Base-by-base conservation (phyloP, 371 early-diverging fungal genomes). In the Capniomyces stellatus region DNA sequence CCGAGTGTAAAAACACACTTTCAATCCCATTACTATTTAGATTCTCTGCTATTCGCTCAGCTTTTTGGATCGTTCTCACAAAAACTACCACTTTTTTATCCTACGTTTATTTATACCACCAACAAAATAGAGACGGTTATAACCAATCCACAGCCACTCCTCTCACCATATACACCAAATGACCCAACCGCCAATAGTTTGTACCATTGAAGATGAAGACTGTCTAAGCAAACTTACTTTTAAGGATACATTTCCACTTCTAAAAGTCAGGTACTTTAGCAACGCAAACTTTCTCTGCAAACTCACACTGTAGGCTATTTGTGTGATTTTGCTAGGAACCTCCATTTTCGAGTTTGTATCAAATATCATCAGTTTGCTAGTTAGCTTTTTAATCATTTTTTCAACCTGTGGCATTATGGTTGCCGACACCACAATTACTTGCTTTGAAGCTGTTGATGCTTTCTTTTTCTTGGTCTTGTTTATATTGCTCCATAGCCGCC, bases 211-310 rank as follows among this genome's bases (percentile, higher is more conserved):
- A n/a, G n/a, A n/a, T n/a, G n/a, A n/a, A n/a, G n/a, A n/a, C n/a
- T n/a, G n/a, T n/a, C n/a, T n/a, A n/a, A n/a, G n/a, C n/a, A n/a
- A n/a, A n/a, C n/a, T n/a, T n/a, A n/a, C n/a, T 40, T 46, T 40
- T 19, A 56, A 31, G 1, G 57, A 56, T 1, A 56, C 57, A 19
- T 56, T 56, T 1, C 57, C 57, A 15, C 46, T 27, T 42, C 57
- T 29, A 21, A 19, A 28, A 18, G 51, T 15, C 12, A 56, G 51
- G 25, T 56, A 51, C 21, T 52, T 41, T 10, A 56, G 31, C 3
- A 56, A 41, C 23, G 51, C 19, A 2, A 22, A 24, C 41, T 56
- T 56, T 24, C 57, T 40, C 21, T 50, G 57, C 25, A 52, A 43
- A n/a, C 4, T 4, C 15, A 56, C 42, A 22, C 25, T 22, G 42